Conservation (phyloP, 192 early-diverging fungal species). For the Linderina pennispora region DNA sequence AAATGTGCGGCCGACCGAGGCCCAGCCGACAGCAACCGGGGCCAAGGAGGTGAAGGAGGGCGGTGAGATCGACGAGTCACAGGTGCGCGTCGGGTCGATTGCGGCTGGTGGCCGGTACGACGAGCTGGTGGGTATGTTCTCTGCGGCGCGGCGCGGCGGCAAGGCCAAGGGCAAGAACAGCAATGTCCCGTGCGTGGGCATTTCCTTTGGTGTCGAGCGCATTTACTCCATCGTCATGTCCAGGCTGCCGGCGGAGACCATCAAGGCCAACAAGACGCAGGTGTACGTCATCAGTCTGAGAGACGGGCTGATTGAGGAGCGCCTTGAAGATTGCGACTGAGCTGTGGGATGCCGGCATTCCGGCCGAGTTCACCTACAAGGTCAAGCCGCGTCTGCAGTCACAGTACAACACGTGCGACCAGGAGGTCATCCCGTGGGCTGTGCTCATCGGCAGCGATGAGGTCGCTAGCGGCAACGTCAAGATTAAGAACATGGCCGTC, state of each 20-base stretch:
- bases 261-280: constrained; percentile 72
- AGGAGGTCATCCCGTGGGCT: constrained; percentile 81
- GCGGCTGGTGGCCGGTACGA: constrained; percentile 98
- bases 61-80: constrained; percentile 58
- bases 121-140: constrained; percentile 94
- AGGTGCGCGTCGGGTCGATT: constrained; percentile 88
- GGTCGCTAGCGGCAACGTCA: constrained; percentile 70
- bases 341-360: constrained; percentile 90
- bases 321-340: constrained; percentile 81
- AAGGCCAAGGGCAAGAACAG: constrained; percentile 49
- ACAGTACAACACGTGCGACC: constrained; percentile 78
- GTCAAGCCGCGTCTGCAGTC: constrained; percentile 72
- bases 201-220: constrained; percentile 94
- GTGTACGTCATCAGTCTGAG: constrained; percentile 82
- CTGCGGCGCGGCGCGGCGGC: constrained; percentile 49
- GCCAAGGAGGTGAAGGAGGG: constrained; percentile 7
- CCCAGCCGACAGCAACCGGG: constrained; percentile 9
- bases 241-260: constrained; percentile 49
- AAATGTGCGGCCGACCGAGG: constrained; percentile 18
- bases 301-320: constrained; percentile 78
- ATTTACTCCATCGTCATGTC: constrained; percentile 80
- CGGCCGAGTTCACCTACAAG: constrained; percentile 91
- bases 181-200: constrained; percentile 88
- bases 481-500: constrained; percentile 75
- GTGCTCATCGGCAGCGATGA: constrained; percentile 86